phyloP scores from a whole-genome alignment of 441 rosid species.

The Aleurites moluccanus region DNA sequence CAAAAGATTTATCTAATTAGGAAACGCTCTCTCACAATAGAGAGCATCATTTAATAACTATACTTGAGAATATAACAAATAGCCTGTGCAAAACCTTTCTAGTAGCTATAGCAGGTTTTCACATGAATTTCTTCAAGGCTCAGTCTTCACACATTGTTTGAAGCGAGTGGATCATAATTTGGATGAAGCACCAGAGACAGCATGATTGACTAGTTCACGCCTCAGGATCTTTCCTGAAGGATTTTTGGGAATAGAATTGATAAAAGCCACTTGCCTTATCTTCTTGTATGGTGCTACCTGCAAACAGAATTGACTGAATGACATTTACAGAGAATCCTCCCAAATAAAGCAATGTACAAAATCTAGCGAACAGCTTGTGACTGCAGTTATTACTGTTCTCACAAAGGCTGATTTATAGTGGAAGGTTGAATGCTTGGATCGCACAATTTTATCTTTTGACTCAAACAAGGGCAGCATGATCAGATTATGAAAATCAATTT shows the following conservation, averaged over 20 bases:
- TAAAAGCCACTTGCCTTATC: slow-evolving; percentile 74
- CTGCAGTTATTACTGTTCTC: not conserved
- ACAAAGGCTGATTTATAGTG: not conserved
- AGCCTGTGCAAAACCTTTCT: not conserved
- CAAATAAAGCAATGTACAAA: not conserved
- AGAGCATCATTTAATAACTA: not conserved
- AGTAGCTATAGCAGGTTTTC: not conserved
- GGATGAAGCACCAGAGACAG: slow-evolving; percentile 36
- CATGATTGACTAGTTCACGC: slow-evolving; percentile 53
- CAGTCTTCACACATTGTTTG: not conserved
- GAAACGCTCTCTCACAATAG: not conserved
- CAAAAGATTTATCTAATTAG: not conserved
- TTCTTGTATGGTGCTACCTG: slow-evolving; percentile 95
- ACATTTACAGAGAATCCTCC: not conserved
- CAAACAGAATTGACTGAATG: not conserved
- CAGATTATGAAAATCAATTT: not conserved
- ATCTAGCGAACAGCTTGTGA: not conserved
- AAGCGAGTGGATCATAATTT: slow-evolving; percentile 39
- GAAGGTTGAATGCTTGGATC: too few relatives aligned
- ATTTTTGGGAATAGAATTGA: slow-evolving; percentile 60
- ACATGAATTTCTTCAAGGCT: not conserved
- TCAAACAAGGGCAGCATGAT: not conserved
- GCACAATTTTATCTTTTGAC: too few relatives aligned
- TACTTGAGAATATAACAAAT: not conserved
- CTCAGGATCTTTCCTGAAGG: slow-evolving; percentile 82